phyloP scores from a whole-genome alignment of 139 green algal species.

The Astrephomene gubernaculifera region DNA sequence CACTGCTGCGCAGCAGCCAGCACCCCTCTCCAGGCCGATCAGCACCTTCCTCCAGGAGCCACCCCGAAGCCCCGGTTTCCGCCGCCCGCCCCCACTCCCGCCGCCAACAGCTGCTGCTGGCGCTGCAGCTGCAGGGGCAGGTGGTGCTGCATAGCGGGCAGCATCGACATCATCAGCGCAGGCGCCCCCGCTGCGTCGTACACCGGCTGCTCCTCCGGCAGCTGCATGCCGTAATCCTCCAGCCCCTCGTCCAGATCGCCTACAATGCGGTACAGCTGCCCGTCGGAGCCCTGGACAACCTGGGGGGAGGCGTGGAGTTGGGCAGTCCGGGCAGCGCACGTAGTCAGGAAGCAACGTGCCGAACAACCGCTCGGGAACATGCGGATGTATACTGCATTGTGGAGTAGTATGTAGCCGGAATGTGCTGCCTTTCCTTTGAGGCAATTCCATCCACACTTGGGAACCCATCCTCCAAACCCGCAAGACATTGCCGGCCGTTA shows the following conservation, averaged over 20 bases:
- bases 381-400: not conserved
- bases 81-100: too few species aligned
- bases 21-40: too few species aligned
- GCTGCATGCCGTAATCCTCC: not conserved
- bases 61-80: too few species aligned
- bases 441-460: not conserved
- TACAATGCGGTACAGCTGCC: constrained; percentile 46
- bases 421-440: not conserved
- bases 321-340: not conserved
- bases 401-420: too few species aligned
- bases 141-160: not conserved
- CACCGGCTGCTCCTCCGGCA: not conserved
- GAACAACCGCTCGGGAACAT: not conserved
- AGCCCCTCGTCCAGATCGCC: constrained; percentile 14
- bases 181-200: too few species aligned
- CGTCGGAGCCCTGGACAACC: constrained; percentile 30
- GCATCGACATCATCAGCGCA: not conserved
- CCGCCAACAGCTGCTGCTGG: too few species aligned
- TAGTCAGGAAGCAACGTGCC: not conserved
- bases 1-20: too few species aligned
- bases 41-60: too few species aligned
- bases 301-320: not conserved
- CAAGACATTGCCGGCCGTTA: not conserved
- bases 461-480: not conserved
- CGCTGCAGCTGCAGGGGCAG: too few species aligned